Base-by-base conservation (phyloP, 1,139 yeast genomes). In the Pichia sp. region DNA sequence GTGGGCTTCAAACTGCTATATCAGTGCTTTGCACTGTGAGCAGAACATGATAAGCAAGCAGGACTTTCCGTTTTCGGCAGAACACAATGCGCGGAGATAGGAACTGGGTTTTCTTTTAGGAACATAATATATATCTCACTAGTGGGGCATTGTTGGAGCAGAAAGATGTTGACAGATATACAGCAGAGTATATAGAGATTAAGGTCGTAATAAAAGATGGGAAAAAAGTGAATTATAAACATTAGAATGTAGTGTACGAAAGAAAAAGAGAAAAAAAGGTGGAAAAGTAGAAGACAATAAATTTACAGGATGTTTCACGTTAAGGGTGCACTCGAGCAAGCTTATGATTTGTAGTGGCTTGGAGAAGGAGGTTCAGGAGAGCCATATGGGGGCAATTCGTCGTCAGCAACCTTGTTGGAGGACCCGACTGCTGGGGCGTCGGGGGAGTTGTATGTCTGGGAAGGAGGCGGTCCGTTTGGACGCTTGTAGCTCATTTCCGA, bases 391-490 rank as follows among this genome's bases (percentile, higher is more conserved):
- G 54, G 48, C 31, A 54, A 43, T 4, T 53, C 52, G 11, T 30
- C 13, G 19, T 40, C 49, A 5, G 13, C 45, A 10, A n/a, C 30
- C 4, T 40, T 26, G 8, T 32, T 7, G 8, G 50, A 47, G 13
- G 45, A 36, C 10, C 45, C 50, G n/a, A 40, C 45, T 7, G 45
- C 36, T 2, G 38, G 16, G 13, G 15, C n/a, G 29, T 42, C n/a
- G 29, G 30, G 23, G 23, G 23, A 3, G n/a, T 19, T 43, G 19
- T 52, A 52, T n/a, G 55, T 44, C 42, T 45, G 31, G 16, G 59
- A 42, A 19, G 60, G 58, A 32, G 60, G 60, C 4, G 60, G 57
- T 1, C 51, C 59, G 47, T 40, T 40, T 11, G 57, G 56, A 31
- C 57, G 47, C 32, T 38, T 40, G 31, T 53, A 53, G 16, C 50